Base-by-base conservation (phyloP, 2,329 filamentous ascomycete species). In the Sporothrix phasma region DNA sequence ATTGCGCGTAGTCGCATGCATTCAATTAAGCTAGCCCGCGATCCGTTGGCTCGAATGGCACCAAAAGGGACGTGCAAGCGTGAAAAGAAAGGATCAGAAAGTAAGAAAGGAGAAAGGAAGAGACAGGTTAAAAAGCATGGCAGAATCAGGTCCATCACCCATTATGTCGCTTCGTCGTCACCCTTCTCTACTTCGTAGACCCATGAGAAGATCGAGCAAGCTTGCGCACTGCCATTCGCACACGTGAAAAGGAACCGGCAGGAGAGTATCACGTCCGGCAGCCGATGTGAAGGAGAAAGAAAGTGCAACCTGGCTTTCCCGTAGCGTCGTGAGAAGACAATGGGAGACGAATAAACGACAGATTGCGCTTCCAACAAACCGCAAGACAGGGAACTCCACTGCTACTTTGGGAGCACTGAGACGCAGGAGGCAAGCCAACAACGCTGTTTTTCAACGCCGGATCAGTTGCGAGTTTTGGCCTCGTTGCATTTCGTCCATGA, bases 1-100 rank as follows among this genome's bases (percentile, higher is more conserved):
- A 45, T 59, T 43, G 37, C 54, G 54, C 54, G 54, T 29, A 59
- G 24, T 26, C 37, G 54, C 43, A 41, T 58, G 56, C 56, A 60
- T 45, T 60, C 56, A 60, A 60, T 60, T 60, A 31, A 46, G 22
- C 41, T 10, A 11, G 15, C 56, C 26, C 41, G 15, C 41, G 56
- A 46, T 46, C 56, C 24, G 46, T 60, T 60, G 41, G 56, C 56
- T 34, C 22, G 5, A 22, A 19, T 3, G 49, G 22, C 29, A 10
- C 46, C 22, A 37, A 13, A 19, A 34, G 17, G n/a, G n/a, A 31
- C 15, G 6, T 24, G 17, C 10, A 10, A 15, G 46, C 5, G 11
- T 41, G 29, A 39, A 22, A 24, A 22, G 6, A 17, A 3, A 24
- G 3, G 47, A 17, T 17, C 13, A 15, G 17, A 58, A 22, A 43